Base-by-base conservation (phyloP, 768 basidiomycete genomes). In the Melanogaster broomeanus region DNA sequence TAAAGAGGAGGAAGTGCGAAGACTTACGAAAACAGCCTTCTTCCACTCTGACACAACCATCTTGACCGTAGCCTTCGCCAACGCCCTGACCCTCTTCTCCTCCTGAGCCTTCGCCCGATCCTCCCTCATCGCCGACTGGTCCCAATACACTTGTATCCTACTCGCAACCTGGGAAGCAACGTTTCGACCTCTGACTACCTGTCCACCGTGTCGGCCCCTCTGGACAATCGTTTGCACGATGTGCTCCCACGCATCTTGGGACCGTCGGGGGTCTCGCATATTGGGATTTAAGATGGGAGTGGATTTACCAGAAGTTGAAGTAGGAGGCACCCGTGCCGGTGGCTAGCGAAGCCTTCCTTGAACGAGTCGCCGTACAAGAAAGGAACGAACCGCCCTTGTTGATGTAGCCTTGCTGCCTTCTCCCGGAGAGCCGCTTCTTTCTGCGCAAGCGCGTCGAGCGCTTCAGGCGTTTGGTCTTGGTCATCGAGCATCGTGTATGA, bases 1-100 rank as follows among this genome's bases (percentile, higher is more conserved):
- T 16, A 15, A 27, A 25, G 43, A 19, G n/a, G 3, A 11, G 25
- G 12, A 38, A 22, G 13, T 45, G 10, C 45, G 15, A 16, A 34
- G 4, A 79, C 90, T 63, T 62, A 90, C 90, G 60, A 84, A 84
- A 40, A 94, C 83, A 8, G 90, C 94, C 62, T 90, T 84, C 68
- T 87, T 89, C 95, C 95, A 98, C 63, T 93, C 88, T 8, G 76
- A 77, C 27, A 80, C 77, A 25, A 97, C 83, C 60, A 84, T 70
- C 59, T 81, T 83, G 42, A 87, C 76, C 0, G 89, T 85, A 19
- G 81, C 78, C 71, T 88, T 90, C 12, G 89, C 90, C 33, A 92
- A 60, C 4, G 72, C 75, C 46, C 82, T 76, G 57, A 89, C 56
- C 25, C 85, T 76, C 66, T 79, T 81, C 72, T 92, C 88, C 59